Evolutionary conservation across 352 stramenopile genomes (phyloP).

Genomic region (Globisporangium nunn): DNA sequence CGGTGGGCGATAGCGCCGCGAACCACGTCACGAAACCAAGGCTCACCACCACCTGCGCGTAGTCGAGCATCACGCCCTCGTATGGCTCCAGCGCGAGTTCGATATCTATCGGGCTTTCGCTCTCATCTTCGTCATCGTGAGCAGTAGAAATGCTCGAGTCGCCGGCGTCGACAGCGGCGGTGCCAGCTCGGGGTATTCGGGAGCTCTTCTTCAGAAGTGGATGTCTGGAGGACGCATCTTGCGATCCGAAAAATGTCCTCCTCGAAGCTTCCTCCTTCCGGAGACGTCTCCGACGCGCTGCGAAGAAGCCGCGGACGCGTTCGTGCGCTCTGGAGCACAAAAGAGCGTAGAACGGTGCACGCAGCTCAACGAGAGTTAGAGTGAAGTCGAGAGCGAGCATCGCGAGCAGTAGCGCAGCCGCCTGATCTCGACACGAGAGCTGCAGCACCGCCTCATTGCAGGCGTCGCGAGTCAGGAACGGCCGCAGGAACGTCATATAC

Average conservation of each 20-base stretch:
- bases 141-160: background rate
- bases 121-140: background rate
- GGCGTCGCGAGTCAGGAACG: constrained; percentile 20
- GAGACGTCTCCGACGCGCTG: background rate
- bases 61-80: constrained; percentile 72
- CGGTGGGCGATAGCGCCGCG: constrained; percentile 33
- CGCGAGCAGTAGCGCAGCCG: constrained; percentile 35
- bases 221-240: background rate
- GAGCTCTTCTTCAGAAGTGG: background rate
- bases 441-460: constrained; percentile 10
- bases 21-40: constrained; percentile 69
- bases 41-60: constrained; percentile 56
- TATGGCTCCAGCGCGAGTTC: constrained; percentile 45
- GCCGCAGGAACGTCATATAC: constrained; percentile 40
- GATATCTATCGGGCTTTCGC: constrained; percentile 13
- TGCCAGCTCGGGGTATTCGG: background rate
- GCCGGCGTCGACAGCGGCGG: background rate
- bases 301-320: background rate
- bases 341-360: constrained; percentile 20
- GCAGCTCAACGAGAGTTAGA: constrained; percentile 32
- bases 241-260: constrained; percentile 1
- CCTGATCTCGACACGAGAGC: constrained; percentile 37
- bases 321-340: constrained; percentile 7
- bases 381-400: constrained; percentile 31
- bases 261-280: background rate